Evolutionary conservation across 73 alveolate species (phyloP), one percentile per base, ranked within the genome.

Genomic region (Blepharisma stoltei): DNA sequence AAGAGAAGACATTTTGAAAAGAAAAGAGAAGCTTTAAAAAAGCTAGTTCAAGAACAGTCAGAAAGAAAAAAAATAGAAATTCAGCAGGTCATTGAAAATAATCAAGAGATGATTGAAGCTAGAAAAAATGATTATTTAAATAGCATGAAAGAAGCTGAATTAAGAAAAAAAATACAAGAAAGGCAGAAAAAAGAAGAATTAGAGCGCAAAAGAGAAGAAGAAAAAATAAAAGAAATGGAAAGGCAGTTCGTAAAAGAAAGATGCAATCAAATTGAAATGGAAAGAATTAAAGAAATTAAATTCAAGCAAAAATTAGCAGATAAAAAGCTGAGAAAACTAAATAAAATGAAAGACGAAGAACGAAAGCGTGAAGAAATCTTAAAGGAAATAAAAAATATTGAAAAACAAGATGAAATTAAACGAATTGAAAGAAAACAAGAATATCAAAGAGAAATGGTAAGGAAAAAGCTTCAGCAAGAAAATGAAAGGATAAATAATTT

Each of bases 401-500:
- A 82, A 25, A 49, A 80, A 82, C 44, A 47, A 60, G 89, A 82
- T 4, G 80, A 83, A 55, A 83, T 82, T 44, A 60, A 78, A 78
- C 52, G 89, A 43, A 82, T 82, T 49, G 23, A 78, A 21, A 82
- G 65, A 54, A 81, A 70, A 3, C 38, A 81, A 38, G 70, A 78
- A 38, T 81, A 81, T 76, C 21, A 81, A 81, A 81, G 78, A 38
- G 75, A 47, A 23, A 70, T 55, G 79, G 45, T 46, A 8, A 11
- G n/a, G n/a, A 14, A 69, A 43, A 18, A 43, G n/a, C 73, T 80
- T 11, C 25, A 43, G 18, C 41, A 71, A 6, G 87, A 80, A 18
- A 54, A 73, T 23, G 45, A 70, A 32, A 80, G 87, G 71, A 48
- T 78, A 7, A 14, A 14, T 9, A 41, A 75, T 44, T 6, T 80